These are phyloP conservation scores for Cinnamomum micranthum DNA, from an alignment of 164 flowering plant genomes.

Conservation along the genomic window DNA sequence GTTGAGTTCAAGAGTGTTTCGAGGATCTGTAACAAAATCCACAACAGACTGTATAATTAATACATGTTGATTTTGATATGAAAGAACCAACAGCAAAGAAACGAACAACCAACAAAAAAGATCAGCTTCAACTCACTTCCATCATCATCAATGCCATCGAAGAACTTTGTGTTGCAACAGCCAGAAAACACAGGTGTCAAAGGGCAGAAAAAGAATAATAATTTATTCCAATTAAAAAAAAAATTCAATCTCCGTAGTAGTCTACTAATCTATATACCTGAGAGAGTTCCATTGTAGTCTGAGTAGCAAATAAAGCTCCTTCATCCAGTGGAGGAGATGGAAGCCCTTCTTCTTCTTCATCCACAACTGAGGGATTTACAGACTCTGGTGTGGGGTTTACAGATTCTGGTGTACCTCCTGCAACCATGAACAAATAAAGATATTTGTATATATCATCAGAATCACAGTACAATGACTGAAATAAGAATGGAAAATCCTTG, in stretches of 20 bases:
- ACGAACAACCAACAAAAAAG: conserved; percentile 3
- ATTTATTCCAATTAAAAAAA: not conserved
- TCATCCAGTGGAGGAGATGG: conserved; percentile 97
- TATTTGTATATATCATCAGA: not conserved
- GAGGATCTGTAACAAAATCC: conserved; percentile 60
- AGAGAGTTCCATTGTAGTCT: conserved; percentile 61
- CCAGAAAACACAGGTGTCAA: not conserved
- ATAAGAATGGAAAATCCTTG: not conserved
- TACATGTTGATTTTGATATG: conserved; percentile 26
- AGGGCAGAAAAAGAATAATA: not conserved
- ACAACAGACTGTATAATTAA: conserved; percentile 20
- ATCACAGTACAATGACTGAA: not conserved
- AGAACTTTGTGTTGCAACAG: conserved; percentile 48
- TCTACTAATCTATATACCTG: conserved; percentile 35
- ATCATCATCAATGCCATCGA: conserved; percentile 93
- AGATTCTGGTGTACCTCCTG: conserved; percentile 46
- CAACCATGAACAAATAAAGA: not conserved
- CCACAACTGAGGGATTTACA: conserved; percentile 66
- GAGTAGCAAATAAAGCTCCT: conserved; percentile 57
- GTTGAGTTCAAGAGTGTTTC: conserved; percentile 42
- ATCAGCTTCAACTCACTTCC: conserved; percentile 70
- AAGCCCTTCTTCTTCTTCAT: conserved; percentile 69
- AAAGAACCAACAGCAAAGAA: conserved; percentile 22
- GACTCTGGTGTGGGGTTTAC: conserved; percentile 83
- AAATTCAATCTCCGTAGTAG: no score